Conservation (phyloP, 1,139 yeast species). For the Blastobotrys raffinosifermentans region DNA sequence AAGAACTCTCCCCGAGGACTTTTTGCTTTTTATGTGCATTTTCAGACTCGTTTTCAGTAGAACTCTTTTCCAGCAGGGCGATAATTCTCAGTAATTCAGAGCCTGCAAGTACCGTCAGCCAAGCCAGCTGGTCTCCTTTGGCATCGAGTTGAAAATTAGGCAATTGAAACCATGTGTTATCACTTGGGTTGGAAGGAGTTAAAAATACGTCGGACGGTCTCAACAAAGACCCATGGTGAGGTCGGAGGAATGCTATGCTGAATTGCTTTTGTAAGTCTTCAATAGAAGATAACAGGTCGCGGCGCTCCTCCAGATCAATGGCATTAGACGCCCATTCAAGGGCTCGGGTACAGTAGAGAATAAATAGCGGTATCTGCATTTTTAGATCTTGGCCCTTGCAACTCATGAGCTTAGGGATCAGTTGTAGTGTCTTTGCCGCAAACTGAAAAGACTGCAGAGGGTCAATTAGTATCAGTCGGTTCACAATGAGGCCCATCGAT, state of each 20-base stretch:
- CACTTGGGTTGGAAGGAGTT: no score
- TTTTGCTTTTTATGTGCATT: not conserved
- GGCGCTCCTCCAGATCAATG: no score
- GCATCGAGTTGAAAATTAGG: not conserved
- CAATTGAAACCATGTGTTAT: no score
- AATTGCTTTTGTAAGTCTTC: no score
- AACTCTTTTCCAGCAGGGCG: not conserved
- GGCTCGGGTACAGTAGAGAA: conserved; percentile 4
- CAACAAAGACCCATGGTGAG: no score
- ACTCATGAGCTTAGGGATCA: conserved; percentile 3
- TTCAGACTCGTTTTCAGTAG: not conserved
- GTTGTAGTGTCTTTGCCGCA: not conserved
- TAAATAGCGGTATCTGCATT: conserved; percentile 5
- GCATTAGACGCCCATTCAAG: not conserved
- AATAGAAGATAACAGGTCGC: no score
- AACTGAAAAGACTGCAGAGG: conserved; percentile 3
- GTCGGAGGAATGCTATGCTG: no score
- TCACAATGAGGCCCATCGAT: conserved; percentile 11
- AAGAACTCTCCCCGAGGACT: not conserved
- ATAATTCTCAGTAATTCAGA: not conserved
- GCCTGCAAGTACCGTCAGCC: not conserved
- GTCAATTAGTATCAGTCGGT: conserved; percentile 2
- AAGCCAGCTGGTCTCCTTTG: not conserved
- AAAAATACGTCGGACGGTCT: no score
- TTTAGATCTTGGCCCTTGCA: conserved; percentile 4